Conservation (phyloP, 495 filamentous ascomycete genomes). For the Daldinia bambusicola region DNA sequence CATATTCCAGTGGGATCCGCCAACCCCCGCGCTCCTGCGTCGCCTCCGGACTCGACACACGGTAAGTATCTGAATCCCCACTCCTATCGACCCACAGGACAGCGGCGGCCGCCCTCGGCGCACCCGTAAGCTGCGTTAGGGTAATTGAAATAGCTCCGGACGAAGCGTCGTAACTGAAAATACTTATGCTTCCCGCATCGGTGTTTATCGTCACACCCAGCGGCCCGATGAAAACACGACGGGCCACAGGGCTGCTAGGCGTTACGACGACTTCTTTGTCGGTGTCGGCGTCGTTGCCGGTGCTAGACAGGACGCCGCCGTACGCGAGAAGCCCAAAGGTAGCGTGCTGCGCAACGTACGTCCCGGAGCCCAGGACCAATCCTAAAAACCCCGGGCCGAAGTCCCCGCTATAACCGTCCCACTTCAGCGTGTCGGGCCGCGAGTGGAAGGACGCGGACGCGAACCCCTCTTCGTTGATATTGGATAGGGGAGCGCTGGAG, state of each 20-base stretch:
- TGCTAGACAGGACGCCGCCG: conserved; percentile 49
- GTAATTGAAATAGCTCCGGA: conserved; percentile 39
- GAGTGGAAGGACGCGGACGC: conserved; percentile 62
- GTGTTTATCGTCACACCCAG: conserved; percentile 54
- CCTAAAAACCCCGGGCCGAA: conserved; percentile 64
- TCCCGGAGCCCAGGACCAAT: conserved; percentile 54
- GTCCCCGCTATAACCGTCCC: conserved; percentile 64
- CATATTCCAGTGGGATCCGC: conserved; percentile 18
- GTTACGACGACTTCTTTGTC: conserved; percentile 43
- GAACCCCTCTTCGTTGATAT: conserved; percentile 61
- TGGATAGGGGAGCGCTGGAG: conserved; percentile 59
- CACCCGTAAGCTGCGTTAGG: conserved; percentile 38
- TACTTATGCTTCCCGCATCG: conserved; percentile 54
- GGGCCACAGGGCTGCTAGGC: conserved; percentile 54
- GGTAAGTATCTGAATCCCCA: conserved; percentile 3
- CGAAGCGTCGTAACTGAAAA: conserved; percentile 39
- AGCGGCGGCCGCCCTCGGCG: conserved; percentile 37
- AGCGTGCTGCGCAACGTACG: conserved; percentile 56
- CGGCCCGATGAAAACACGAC: conserved; percentile 56
- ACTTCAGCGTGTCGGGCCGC: conserved; percentile 61
- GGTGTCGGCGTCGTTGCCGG: background rate
- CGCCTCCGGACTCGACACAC: conserved; percentile 4
- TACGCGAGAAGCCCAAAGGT: conserved; percentile 55
- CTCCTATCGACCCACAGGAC: conserved; percentile 42
- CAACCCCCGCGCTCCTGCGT: conserved; percentile 22